Percentiles rank a stretch among this genome's conserved stretches.
These are phyloP conservation scores for Amanita exitialis DNA, from an alignment of 768 basidiomycete genomes.

Conservation along the genomic window DNA sequence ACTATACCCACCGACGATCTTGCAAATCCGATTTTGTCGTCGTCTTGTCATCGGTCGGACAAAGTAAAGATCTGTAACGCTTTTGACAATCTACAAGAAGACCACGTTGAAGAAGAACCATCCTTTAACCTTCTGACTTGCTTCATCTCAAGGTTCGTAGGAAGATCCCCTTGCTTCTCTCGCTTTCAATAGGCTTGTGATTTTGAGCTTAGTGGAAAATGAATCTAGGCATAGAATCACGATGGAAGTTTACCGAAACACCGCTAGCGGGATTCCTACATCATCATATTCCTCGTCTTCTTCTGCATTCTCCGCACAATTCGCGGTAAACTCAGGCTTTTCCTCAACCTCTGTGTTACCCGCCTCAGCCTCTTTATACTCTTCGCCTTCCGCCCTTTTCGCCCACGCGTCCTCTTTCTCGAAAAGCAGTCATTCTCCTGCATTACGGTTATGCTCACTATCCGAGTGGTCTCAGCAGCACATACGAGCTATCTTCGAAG, in stretches of 20 bases:
- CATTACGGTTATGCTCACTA: constrained; percentile 18
- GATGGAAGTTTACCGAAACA: constrained; percentile 1
- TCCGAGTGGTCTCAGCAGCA: constrained; percentile 41
- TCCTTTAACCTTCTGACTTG: not conserved
- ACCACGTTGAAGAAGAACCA: not conserved
- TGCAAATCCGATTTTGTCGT: constrained; percentile 3
- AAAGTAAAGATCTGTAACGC: not conserved
- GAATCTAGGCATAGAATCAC: not conserved
- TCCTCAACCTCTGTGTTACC: constrained; percentile 7
- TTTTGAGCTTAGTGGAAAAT: not conserved
- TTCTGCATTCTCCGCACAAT: not conserved
- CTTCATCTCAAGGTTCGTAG: constrained; percentile 3
- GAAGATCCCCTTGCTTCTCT: not conserved
- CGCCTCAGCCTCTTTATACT: not conserved
- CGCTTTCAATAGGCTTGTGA: not conserved
- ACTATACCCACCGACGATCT: constrained; percentile 6
- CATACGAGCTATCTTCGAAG: constrained; percentile 41
- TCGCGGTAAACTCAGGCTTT: constrained; percentile 3
- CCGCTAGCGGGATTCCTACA: constrained; percentile 3
- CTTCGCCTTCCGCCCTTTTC: not conserved
- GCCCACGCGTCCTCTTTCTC: not conserved
- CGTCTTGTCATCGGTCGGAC: not conserved
- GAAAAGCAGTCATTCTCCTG: not conserved
- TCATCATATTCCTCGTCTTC: constrained; percentile 1
- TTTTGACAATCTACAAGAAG: constrained; percentile 3